These are phyloP conservation scores for Pleurotus tuber-regium DNA, from an alignment of 768 basidiomycete species.

Conservation along the genomic window DNA sequence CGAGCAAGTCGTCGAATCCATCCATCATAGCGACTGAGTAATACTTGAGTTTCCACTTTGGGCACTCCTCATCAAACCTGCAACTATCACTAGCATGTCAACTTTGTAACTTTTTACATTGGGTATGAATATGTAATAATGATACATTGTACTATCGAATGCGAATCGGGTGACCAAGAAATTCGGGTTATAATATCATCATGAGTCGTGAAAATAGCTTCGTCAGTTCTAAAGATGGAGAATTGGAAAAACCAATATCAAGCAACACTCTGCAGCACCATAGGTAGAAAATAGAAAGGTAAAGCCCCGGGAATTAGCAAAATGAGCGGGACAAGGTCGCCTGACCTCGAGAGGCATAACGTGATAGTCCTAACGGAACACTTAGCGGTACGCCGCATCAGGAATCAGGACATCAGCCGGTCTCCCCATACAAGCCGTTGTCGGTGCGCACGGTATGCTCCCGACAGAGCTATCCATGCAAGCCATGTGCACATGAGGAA, in stretches of 20 bases:
- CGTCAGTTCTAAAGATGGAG: neutral
- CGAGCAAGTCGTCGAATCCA: conserved; percentile 74
- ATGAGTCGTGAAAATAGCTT: neutral
- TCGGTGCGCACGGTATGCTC: conserved; percentile 71
- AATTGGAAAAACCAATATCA: neutral
- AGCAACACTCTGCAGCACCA: no score
- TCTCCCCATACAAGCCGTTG: conserved; percentile 80
- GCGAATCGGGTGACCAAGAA: no score
- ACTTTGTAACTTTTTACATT: no score
- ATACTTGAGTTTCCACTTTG: no score
- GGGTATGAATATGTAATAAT: neutral
- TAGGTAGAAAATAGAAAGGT: no score
- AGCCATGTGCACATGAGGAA: conserved; percentile 60
- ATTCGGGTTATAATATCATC: no score
- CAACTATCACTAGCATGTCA: no score
- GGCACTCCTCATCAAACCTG: no score
- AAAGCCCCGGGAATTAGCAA: neutral
- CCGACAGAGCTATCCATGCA: conserved; percentile 57
- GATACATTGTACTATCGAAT: conserved; percentile 6
- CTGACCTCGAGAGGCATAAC: neutral
- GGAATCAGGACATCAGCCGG: conserved; percentile 61
- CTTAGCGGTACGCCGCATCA: neutral
- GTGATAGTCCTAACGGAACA: neutral
- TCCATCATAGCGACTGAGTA: no score
- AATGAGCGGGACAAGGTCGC: neutral